Evolutionary conservation across 208 protist species (phyloP), one percentile per base, ranked within the genome.

Genomic region (Lotmaria passim): DNA sequence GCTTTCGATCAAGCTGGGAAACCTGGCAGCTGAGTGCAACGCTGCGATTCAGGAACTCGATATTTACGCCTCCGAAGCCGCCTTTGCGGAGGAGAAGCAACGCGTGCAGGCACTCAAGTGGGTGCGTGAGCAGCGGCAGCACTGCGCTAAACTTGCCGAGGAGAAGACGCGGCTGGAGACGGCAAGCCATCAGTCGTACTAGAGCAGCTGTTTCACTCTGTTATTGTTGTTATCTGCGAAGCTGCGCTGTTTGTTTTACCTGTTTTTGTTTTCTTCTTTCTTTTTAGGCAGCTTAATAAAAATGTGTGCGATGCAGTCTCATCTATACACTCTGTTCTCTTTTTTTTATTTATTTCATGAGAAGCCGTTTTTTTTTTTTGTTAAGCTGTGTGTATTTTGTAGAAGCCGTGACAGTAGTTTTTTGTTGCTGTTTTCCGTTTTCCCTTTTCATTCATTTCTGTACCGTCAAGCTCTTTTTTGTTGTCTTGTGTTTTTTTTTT

Each of bases 41-140:
- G 55, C 73, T 1, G 81, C 86, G 11, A 91, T 93, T 62, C 79
- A 90, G 52, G 82, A 93, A 58, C 72, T 95, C 46, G 87, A 95
- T 61, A 73, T 90, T 57, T 68, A 87, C 34, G 83, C 87, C 4
- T 83, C 83, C 39, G 76, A 73, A 14, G 75, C 85, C 12, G 82
- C 88, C 8, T 87, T 85, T 44, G 81, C 82, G 8, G 87, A 95
- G 71, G 87, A 95, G 57, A 48, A 79, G 47, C 86, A 95, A 57
- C 86, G 86, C 14, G 36, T 83, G 15, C 65, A 89, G 76, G 85
- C 87, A 1, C 78, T 93, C 34, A 80, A 84, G 59, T 92, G 81
- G 72, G 85, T 93, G 62, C 69, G 78, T 26, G 78, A 95, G 60
- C 87, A 93, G 60, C 88, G 88, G 21, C 41, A 78, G 47, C 71